A percentile compares a stretch with the other conserved stretches of the same genome.
These are phyloP conservation scores for Penicillium desertorum DNA, from an alignment of 495 filamentous ascomycete species.

Conservation along the genomic window DNA sequence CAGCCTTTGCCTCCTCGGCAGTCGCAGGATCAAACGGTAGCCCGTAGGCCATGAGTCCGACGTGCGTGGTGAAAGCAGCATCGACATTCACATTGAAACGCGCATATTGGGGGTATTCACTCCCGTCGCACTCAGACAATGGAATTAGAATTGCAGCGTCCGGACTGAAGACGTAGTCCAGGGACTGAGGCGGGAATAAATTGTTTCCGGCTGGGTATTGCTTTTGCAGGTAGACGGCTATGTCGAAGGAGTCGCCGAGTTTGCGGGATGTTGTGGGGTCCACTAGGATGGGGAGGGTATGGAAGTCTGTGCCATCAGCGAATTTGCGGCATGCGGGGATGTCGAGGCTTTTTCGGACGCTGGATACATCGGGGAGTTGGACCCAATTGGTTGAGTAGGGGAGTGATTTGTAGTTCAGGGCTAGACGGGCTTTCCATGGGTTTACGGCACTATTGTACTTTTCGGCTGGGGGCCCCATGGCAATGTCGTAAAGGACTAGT, in stretches of 20 bases:
- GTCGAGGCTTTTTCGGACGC: slow-evolving; percentile 44
- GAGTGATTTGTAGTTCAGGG: slow-evolving; percentile 60
- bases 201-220: slow-evolving; percentile 42
- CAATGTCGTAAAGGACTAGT: slow-evolving; percentile 60
- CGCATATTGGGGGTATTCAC: slow-evolving; percentile 27
- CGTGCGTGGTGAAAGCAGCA: slow-evolving; percentile 45
- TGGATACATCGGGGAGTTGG: slow-evolving; percentile 47
- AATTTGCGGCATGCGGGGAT: slow-evolving; percentile 51
- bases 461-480: slow-evolving; percentile 36
- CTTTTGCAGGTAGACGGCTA: slow-evolving; percentile 56
- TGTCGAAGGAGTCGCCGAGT: slow-evolving; percentile 64
- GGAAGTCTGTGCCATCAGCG: slow-evolving; percentile 56
- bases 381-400: slow-evolving; percentile 57
- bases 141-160: slow-evolving; percentile 24
- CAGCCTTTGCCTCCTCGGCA: slow-evolving; percentile 41
- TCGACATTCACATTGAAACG: slow-evolving; percentile 53
- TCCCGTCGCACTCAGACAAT: slow-evolving; percentile 26
- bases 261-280: slow-evolving; percentile 42
- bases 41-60: slow-evolving; percentile 28
- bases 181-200: slow-evolving; percentile 42
- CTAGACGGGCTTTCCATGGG: slow-evolving; percentile 59
- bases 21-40: slow-evolving; percentile 49
- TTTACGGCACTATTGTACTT: slow-evolving; percentile 48
- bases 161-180: slow-evolving; percentile 24
- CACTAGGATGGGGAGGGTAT: slow-evolving; percentile 58